A percentile compares a stretch with the other conserved stretches of the same genome.
These are phyloP conservation scores for Xylariales sp. DNA, from an alignment of 2,329 filamentous ascomycete species.

Conservation along the genomic window DNA sequence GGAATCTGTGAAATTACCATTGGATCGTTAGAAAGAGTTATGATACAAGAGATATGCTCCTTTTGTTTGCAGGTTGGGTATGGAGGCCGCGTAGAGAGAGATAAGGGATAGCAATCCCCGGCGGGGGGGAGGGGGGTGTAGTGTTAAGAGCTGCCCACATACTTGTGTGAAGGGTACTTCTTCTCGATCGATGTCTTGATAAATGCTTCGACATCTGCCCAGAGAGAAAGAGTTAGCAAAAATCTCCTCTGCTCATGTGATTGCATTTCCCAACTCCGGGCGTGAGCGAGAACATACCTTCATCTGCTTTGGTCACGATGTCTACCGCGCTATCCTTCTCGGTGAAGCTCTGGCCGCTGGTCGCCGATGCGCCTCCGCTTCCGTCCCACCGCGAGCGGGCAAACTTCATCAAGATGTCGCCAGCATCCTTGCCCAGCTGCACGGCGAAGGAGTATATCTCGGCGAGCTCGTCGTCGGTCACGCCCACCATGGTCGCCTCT, in stretches of 20 bases:
- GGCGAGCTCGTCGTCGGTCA: constrained; percentile 46
- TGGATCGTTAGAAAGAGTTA: too few relatives aligned
- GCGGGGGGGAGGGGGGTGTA: background rate
- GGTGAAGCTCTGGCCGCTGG: constrained; percentile 34
- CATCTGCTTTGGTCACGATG: constrained; percentile 72
- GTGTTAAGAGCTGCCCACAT: too few relatives aligned
- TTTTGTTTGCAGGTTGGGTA: too few relatives aligned
- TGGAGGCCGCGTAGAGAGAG: too few relatives aligned
- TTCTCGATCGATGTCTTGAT: constrained; percentile 55
- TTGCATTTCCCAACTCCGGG: too few relatives aligned
- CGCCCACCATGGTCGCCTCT: constrained; percentile 10
- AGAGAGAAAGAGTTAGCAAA: too few relatives aligned
- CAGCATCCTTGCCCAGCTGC: constrained; percentile 65
- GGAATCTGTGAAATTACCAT: constrained; percentile 55
- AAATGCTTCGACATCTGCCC: constrained; percentile 65
- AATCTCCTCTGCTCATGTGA: too few relatives aligned
- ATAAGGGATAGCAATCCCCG: too few relatives aligned
- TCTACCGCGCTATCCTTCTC: constrained; percentile 76
- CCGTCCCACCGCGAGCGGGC: constrained; percentile 51
- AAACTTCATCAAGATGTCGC: constrained; percentile 60
- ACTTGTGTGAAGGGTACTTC: constrained; percentile 65
- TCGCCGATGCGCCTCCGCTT: constrained; percentile 14
- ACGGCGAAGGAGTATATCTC: constrained; percentile 68
- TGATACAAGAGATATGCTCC: too few relatives aligned
- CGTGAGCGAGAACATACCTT: constrained; percentile 50